Evolutionary conservation across 108 stramenopile genomes (phyloP), one percentile per base, ranked within the genome.

Genomic region (Nitzschia sp.): DNA sequence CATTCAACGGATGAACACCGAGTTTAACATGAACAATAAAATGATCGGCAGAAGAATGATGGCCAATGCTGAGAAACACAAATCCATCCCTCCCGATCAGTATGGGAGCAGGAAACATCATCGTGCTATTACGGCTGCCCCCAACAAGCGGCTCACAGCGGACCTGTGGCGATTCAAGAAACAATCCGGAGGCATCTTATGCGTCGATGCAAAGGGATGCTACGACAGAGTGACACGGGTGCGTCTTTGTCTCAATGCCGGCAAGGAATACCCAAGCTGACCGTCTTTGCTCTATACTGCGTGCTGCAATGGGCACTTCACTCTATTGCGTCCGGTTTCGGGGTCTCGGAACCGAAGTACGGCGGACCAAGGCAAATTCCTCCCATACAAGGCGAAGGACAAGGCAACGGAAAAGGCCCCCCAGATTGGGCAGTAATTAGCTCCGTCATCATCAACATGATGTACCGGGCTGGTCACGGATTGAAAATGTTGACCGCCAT

Each of bases 1-100:
- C 17, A 64, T 64, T 29, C 63, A 64, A 64, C 63, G 51, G 6
- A 64, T 64, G 63, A 47, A 64, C 23, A 21, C 63, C 0, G 46
- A 64, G 30, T 64, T 48, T 25, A 64, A 64, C 46, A 19, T 64
- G 24, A 64, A 64, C 23, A 64, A 64, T 23, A 64, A 64, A 19
- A n/a, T n/a, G 29, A 30, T 59, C 18, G 58, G 58, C 11, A 11
- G 32, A 19, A 26, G 19, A 32, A 34, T 59, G 28, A 30, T n/a
- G n/a, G n/a, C n/a, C n/a, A n/a, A n/a, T n/a, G n/a, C n/a, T n/a
- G n/a, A n/a, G n/a, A n/a, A n/a, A 31, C n/a, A 8, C n/a, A 6
- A n/a, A 19, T 6, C 53, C 5, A 54, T 54, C n/a, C 18, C 23
- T 6, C 6, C 6, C 6, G 53, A 54, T 24, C 18, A 54, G 23